Evolutionary conservation across 1,139 yeast genomes (phyloP).

Genomic region (Sugiyamaella castrensis): DNA sequence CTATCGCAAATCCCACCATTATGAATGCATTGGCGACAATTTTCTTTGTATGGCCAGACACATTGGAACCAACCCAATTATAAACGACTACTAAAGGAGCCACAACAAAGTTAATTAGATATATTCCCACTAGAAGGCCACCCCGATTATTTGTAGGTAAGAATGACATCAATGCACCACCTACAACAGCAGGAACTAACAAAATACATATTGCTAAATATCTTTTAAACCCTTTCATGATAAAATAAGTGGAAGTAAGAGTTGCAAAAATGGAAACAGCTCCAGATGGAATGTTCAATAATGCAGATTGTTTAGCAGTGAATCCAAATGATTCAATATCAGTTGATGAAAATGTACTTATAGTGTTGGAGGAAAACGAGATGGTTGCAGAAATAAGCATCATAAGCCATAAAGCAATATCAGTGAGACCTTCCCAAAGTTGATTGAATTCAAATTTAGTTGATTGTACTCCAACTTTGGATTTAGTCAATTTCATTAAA

Average conservation of each 20-base stretch:
- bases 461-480: conserved; percentile 8
- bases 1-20: conserved; percentile 62
- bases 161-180: conserved; percentile 24
- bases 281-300: conserved; percentile 48
- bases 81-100: conserved; percentile 46
- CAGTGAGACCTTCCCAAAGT: conserved; percentile 8
- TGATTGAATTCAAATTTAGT: conserved; percentile 8
- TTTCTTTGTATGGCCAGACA: conserved; percentile 71
- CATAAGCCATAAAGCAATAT: conserved; percentile 26
- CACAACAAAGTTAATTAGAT: conserved; percentile 37
- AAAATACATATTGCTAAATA: no score
- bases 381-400: neutral
- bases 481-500: conserved; percentile 4
- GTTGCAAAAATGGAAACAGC: conserved; percentile 41
- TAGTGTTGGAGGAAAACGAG: conserved; percentile 37
- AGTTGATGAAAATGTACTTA: conserved; percentile 43
- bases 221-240: no score
- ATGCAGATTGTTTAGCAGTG: conserved; percentile 39
- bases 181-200: conserved; percentile 14
- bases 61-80: conserved; percentile 42
- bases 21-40: conserved; percentile 56
- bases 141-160: conserved; percentile 17
- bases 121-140: conserved; percentile 32
- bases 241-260: conserved; percentile 25
- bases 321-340: conserved; percentile 49